Conservation (phyloP, 2,329 filamentous ascomycete genomes). For the Cercospora sp. region DNA sequence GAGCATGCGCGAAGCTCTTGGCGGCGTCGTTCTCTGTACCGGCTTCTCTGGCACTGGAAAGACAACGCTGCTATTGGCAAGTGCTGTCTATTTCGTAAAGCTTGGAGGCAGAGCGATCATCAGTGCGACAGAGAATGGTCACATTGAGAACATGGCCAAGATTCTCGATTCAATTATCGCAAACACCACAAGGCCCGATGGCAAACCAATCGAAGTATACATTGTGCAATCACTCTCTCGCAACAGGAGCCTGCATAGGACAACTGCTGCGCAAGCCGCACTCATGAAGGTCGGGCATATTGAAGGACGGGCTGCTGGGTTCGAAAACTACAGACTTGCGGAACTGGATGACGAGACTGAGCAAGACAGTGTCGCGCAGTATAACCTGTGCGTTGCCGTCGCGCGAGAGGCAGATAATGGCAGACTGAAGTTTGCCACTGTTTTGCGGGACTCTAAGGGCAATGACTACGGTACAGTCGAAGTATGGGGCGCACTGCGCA, state of each 20-base stretch:
- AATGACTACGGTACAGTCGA: too few relatives aligned
- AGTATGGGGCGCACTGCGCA: too few relatives aligned
- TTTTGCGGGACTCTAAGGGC: too few relatives aligned
- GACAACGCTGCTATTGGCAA: background rate
- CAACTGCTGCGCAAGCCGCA: background rate
- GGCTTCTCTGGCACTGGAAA: conserved; percentile 4
- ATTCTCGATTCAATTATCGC: background rate
- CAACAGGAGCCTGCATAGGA: background rate
- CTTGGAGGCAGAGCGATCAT: background rate
- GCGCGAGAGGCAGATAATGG: background rate
- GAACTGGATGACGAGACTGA: fast-evolving
- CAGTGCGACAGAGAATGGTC: background rate
- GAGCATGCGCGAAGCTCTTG: background rate
- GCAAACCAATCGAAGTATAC: background rate
- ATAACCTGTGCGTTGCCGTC: background rate
- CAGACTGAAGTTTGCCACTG: too few relatives aligned
- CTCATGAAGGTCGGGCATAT: background rate
- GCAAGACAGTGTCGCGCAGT: background rate
- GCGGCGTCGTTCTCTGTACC: background rate
- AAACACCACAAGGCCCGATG: background rate
- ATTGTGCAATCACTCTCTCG: background rate
- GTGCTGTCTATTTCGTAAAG: background rate
- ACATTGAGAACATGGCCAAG: background rate
- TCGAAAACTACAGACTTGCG: background rate
- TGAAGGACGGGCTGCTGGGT: background rate